Evolutionary conservation across 2,329 filamentous ascomycete species (phyloP).

Genomic region (Aspergillus cejpii): DNA sequence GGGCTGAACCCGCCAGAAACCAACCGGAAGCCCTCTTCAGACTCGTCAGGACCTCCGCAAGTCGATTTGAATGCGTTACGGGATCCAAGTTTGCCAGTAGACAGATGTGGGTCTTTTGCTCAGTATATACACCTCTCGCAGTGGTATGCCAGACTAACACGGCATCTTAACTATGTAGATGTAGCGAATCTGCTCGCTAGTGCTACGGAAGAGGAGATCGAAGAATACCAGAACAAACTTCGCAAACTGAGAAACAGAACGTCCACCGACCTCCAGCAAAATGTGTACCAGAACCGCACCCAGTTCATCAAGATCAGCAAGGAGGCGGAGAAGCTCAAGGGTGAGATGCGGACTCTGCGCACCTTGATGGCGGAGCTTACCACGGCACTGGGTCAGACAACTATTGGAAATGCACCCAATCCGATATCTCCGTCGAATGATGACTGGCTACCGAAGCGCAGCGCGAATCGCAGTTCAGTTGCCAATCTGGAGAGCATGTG

Average conservation of each 20-base stretch:
- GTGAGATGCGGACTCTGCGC: slow-evolving; percentile 84
- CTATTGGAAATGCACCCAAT: slow-evolving; percentile 48
- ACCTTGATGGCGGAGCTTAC: slow-evolving; percentile 92
- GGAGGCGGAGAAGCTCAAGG: slow-evolving; percentile 94
- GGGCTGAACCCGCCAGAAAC: slow-evolving; percentile 39
- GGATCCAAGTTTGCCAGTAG: slow-evolving; percentile 70
- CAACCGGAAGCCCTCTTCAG: slow-evolving; percentile 47
- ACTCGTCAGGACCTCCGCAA: slow-evolving; percentile 54
- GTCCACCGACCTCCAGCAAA: slow-evolving; percentile 80
- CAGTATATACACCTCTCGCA: not conserved
- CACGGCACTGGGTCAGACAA: slow-evolving; percentile 51
- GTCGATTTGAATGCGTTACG: slow-evolving; percentile 72
- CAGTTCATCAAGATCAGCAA: slow-evolving; percentile 99
- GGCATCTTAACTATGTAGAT: slow-evolving; percentile 22
- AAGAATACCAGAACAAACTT: slow-evolving; percentile 69
- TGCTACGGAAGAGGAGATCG: slow-evolving; percentile 80
- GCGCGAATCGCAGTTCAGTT: slow-evolving; percentile 84
- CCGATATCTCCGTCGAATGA: slow-evolving; percentile 46
- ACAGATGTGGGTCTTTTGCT: slow-evolving; percentile 64
- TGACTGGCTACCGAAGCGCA: slow-evolving; percentile 46
- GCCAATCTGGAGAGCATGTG: slow-evolving; percentile 64
- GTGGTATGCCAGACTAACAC: slow-evolving; percentile 14
- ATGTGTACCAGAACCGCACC: slow-evolving; percentile 91
- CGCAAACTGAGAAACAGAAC: slow-evolving; percentile 71
- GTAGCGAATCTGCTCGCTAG: slow-evolving; percentile 65